Evolutionary conservation across 2,329 filamentous ascomycete genomes (phyloP), one percentile per base, ranked within the genome.

Genomic region (Albophoma yamanashiensis): DNA sequence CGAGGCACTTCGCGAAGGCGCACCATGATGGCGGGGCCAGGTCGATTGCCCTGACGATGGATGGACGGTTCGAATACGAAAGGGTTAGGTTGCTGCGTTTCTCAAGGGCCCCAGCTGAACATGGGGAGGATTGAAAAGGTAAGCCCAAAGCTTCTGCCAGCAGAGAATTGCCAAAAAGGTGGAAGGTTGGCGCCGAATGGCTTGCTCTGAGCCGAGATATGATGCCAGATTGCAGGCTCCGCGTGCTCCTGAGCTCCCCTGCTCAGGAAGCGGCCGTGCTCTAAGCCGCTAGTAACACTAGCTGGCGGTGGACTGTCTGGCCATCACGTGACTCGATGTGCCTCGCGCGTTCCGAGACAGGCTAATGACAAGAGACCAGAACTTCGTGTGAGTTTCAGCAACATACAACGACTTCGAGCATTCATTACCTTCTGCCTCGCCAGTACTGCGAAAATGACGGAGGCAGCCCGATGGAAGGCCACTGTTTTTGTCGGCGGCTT

Each of bases 1-100:
- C 94, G 87, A 74, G 92, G 90, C 72, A 99, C 95, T 81, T 97
- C 92, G 82, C 93, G 87, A 76, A 97, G 82, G 79, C 92, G 90
- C 77, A 97, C 93, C 94, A 99, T 99, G 75, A 67, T 77, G 72
- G 68, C 67, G 68, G 69, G 71, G 69, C 63, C 63, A 62, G 55
- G 27, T n/a, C 47, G 50, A 63, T 58, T 58, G 61, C 61, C 47
- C 45, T 40, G 34, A 27, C 39, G 47, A 57, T 45, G 55, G 57
- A 31, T 53, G 17, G 31, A 36, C n/a, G 50, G 43, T 55, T 50
- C 55, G 47, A 27, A 47, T n/a, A 50, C n/a, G 62, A 59, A 62
- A 62, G 61, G 61, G 58, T 62, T 12, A 60, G 63, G 36, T 34
- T 47, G 52, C 50, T 60, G n/a, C 31, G 15, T 17, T 22, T 25